Base-by-base conservation (phyloP, 495 filamentous ascomycete species). In the Penicillium argentinense region DNA sequence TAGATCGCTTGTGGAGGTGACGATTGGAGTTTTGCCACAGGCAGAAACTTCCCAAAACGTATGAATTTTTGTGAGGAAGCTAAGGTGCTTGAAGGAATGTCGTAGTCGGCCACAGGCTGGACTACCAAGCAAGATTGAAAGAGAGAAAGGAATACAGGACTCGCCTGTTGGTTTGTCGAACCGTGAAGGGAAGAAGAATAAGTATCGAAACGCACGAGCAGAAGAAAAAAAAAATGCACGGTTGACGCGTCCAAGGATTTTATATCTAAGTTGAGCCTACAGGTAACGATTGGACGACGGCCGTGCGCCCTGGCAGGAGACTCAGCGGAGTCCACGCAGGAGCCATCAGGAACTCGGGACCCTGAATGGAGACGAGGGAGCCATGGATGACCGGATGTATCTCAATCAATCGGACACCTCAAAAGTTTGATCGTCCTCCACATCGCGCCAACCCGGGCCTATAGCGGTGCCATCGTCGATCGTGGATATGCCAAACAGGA, bases 161-260 rank as follows among this genome's bases (percentile, higher is more conserved):
- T 68, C 53, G 68, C 68, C 68, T 63, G 67, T 50, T 45, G 30
- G 47, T 51, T 25, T 60, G 53, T 66, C 59, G 54, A 69, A 63
- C 56, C 41, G 53, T 43, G 25, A 57, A 42, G 17, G 17, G 40
- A 58, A 40, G 55, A 34, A 53, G 25, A 44, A 51, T 54, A 63
- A 60, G 54, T 54, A 60, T 28, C 26, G 48, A 47, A 56, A 47
- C 54, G 57, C 30, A 47, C 56, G 57, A 53, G 41, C 38, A 51
- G 19, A 54, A 51, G 44, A 45, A 49, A 45, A 45, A 33, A 24
- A 38, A 34, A 34, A 44, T 45, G 26, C 7, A 39, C 12, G 5
- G 39, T 53, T 44, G 45, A 45, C 49, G 51, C 49, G 49, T 39
- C 33, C 33, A 44, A 51, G 38, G 52, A 34, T 49, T 56, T 60